Evolutionary conservation across 345 rosid genomes (phyloP).

Genomic region (Arabidopsis suecica): DNA sequence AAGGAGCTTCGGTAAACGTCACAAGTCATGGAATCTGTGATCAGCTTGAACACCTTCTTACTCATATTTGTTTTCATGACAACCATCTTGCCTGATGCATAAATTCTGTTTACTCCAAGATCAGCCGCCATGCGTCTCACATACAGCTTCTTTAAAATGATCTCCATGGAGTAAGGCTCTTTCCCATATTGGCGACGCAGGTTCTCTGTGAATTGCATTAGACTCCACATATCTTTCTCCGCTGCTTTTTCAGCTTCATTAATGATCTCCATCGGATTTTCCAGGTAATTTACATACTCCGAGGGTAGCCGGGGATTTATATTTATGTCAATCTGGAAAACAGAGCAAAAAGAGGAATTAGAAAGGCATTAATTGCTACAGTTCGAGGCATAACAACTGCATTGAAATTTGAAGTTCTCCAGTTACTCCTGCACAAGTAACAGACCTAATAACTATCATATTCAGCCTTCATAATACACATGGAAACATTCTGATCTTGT

Average conservation of each 20-base stretch:
- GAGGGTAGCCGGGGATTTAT: slow-evolving; percentile 82
- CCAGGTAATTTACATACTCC: slow-evolving; percentile 87
- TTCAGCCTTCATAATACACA: slow-evolving; percentile 19
- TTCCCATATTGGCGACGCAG: slow-evolving; percentile 86
- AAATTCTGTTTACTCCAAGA: slow-evolving; percentile 79
- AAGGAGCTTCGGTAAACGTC: slow-evolving; percentile 70
- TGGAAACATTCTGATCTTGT: slow-evolving; percentile 18
- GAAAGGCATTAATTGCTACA: background rate
- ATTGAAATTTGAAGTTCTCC: background rate
- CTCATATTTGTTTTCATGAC: slow-evolving; percentile 85
- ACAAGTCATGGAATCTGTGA: slow-evolving; percentile 75
- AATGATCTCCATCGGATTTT: slow-evolving; percentile 83
- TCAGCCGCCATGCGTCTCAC: slow-evolving; percentile 98
- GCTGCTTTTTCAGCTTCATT: slow-evolving; percentile 89
- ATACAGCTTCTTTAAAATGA: slow-evolving; percentile 83
- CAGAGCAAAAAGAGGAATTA: slow-evolving; percentile 30
- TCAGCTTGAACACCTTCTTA: slow-evolving; percentile 79
- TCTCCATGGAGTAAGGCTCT: slow-evolving; percentile 92
- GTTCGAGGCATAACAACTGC: slow-evolving; percentile 12
- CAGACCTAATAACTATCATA: slow-evolving; percentile 20
- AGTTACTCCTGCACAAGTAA: slow-evolving; percentile 29
- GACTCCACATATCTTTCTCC: slow-evolving; percentile 75
- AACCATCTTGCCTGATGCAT: slow-evolving; percentile 87
- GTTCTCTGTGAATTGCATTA: slow-evolving; percentile 88
- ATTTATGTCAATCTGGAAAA: slow-evolving; percentile 76